Conservation (phyloP, 2,329 filamentous ascomycete genomes). For the Sclerotinia minor region DNA sequence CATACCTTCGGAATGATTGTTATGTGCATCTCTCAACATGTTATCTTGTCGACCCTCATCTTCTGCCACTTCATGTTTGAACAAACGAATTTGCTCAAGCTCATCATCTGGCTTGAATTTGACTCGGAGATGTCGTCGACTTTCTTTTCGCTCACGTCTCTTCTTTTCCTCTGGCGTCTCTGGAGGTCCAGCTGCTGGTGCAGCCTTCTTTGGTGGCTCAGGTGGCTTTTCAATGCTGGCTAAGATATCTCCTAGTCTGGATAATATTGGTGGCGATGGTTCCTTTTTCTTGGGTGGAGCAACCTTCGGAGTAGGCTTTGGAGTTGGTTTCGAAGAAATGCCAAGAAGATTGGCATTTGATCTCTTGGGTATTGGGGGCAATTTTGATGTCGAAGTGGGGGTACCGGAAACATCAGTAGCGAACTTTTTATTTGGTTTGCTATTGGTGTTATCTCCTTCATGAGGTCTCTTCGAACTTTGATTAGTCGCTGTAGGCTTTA, state of each 20-base stretch:
- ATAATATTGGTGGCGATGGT: conserved; percentile 39
- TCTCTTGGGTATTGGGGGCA: conserved; percentile 33
- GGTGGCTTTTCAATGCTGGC: conserved; percentile 41
- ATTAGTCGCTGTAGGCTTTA: conserved; percentile 25
- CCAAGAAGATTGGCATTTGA: conserved; percentile 35
- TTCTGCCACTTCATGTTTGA: conserved; percentile 71
- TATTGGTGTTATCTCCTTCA: conserved; percentile 38
- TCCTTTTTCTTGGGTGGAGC: conserved; percentile 43
- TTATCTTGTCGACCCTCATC: conserved; percentile 66
- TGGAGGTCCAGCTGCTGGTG: conserved; percentile 39
- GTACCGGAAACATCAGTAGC: conserved; percentile 37
- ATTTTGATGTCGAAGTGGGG: conserved; percentile 34
- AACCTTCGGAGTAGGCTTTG: conserved; percentile 38
- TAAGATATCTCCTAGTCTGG: conserved; percentile 40
- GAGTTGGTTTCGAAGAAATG: conserved; percentile 37
- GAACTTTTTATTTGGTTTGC: conserved; percentile 41
- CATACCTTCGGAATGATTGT: conserved; percentile 72
- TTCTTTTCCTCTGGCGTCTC: conserved; percentile 69
- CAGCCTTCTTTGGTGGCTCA: conserved; percentile 39
- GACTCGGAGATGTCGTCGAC: conserved; percentile 68
- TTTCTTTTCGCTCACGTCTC: conserved; percentile 70
- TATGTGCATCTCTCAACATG: conserved; percentile 69
- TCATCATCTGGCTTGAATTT: conserved; percentile 67
- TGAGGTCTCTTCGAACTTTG: conserved; percentile 39
- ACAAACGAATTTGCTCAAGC: conserved; percentile 66